Evolutionary conservation across 2,329 filamentous ascomycete genomes (phyloP).

Genomic region (Talaromyces sp.): DNA sequence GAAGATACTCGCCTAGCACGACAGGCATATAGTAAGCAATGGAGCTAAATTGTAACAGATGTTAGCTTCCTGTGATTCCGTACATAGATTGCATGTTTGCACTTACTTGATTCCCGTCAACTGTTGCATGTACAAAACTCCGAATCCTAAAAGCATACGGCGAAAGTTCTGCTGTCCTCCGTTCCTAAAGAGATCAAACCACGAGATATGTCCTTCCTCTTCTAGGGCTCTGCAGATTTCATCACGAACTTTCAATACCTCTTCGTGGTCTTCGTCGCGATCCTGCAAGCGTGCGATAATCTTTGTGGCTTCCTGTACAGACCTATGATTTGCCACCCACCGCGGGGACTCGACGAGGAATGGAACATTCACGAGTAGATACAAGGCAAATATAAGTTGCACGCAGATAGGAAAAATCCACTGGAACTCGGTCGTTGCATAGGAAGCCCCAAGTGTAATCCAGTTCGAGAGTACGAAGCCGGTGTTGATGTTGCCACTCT

Average conservation of each 20-base stretch:
- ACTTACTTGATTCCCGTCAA: not conserved
- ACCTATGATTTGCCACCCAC: not conserved
- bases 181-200: not conserved
- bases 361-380: not conserved
- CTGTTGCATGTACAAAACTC: not conserved
- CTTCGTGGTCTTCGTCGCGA: not conserved
- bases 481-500: not conserved
- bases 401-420: not conserved
- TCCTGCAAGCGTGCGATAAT: not conserved
- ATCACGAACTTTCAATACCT: not conserved
- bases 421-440: not conserved
- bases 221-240: not conserved
- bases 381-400: not conserved
- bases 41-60: not conserved
- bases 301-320: not conserved
- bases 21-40: not conserved
- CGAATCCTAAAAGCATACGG: not conserved
- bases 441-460: not conserved
- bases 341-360: not conserved
- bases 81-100: too few relatives aligned
- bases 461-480: not conserved
- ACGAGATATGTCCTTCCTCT: not conserved
- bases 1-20: not conserved
- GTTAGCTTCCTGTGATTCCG: not conserved
- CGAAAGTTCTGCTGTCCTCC: not conserved